Evolutionary conservation across 2,329 filamentous ascomycete genomes (phyloP).

Genomic region (Exophiala viscosa): DNA sequence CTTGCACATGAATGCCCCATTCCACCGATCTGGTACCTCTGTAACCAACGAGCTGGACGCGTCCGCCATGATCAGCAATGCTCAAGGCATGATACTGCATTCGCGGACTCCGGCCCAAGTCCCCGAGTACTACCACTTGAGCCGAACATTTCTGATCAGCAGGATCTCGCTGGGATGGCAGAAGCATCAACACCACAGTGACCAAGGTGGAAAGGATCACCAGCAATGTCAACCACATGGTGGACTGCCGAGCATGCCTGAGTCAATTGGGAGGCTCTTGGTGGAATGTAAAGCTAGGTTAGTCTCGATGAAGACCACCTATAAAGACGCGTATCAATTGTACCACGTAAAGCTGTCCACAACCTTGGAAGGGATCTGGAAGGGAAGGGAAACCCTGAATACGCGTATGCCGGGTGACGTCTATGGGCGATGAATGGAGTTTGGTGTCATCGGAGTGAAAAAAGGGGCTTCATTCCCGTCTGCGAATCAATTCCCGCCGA

Average conservation of each 20-base stretch:
- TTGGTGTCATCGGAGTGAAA: too few species aligned
- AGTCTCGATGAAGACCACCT: too few species aligned
- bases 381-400: too few species aligned
- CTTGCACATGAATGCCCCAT: neutral
- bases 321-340: too few species aligned
- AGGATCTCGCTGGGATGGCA: constrained; percentile 44
- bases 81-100: constrained; percentile 99
- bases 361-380: too few species aligned
- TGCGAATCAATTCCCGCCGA: too few species aligned
- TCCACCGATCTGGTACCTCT: constrained; percentile 53
- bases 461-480: too few species aligned
- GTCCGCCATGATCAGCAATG: constrained; percentile 74
- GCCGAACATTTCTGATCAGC: constrained; percentile 49
- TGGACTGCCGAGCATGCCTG: neutral
- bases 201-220: constrained; percentile 43
- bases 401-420: too few species aligned
- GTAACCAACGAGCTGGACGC: constrained; percentile 85
- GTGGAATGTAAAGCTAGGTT: too few species aligned
- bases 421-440: too few species aligned
- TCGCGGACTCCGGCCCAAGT: constrained; percentile 90
- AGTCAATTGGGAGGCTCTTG: neutral
- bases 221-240: constrained; percentile 34
- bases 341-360: too few species aligned
- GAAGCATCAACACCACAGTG: constrained; percentile 49
- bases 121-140: constrained; percentile 87